Percentiles rank a stretch among this genome's conserved stretches.
phyloP scores from a whole-genome alignment of 2,329 filamentous ascomycete genomes.

The Aspergillus fumigatiaffinis region DNA sequence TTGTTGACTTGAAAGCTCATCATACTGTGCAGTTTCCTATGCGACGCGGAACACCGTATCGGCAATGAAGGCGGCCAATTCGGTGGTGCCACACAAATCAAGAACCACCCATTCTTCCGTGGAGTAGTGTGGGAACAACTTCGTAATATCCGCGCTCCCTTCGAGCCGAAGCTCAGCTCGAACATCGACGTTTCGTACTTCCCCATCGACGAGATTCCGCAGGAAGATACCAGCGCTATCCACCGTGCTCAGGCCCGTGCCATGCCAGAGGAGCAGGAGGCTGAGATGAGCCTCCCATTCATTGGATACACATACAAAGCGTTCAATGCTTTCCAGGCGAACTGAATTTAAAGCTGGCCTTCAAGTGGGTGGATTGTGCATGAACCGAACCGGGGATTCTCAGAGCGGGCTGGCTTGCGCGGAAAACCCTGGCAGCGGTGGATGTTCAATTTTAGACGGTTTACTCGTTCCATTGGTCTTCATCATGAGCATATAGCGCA shows the following conservation, averaged over 20 bases:
- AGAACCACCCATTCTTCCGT: slow-evolving; percentile 90
- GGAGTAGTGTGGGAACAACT: slow-evolving; percentile 93
- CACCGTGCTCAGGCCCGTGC: slow-evolving; percentile 79
- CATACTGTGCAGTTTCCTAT: slow-evolving; percentile 68
- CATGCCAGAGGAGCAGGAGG: slow-evolving; percentile 70
- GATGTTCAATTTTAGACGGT: slow-evolving; percentile 19
- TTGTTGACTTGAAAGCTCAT: not conserved
- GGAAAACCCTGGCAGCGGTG: slow-evolving; percentile 18
- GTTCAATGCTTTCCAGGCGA: slow-evolving; percentile 65
- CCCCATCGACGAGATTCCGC: slow-evolving; percentile 96
- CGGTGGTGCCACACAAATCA: slow-evolving; percentile 85
- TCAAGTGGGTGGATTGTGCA: slow-evolving; percentile 14
- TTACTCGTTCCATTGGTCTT: slow-evolving; percentile 25
- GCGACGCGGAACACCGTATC: slow-evolving; percentile 87
- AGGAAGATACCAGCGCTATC: slow-evolving; percentile 86
- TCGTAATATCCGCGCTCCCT: slow-evolving; percentile 88
- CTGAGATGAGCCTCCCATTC: slow-evolving; percentile 93
- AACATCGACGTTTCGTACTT: slow-evolving; percentile 98
- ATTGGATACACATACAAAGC: slow-evolving; percentile 98
- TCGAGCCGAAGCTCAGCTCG: slow-evolving; percentile 88
- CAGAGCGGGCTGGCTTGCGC: slow-evolving; percentile 35
- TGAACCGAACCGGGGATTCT: slow-evolving; percentile 17
- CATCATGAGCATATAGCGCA: slow-evolving; percentile 34
- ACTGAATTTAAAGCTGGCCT: slow-evolving; percentile 23
- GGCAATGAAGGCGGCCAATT: slow-evolving; percentile 59